Percentiles rank a stretch among this genome's conserved stretches.
Conservation (phyloP, 148 eudicot species). For the Rhododendron henanense region DNA sequence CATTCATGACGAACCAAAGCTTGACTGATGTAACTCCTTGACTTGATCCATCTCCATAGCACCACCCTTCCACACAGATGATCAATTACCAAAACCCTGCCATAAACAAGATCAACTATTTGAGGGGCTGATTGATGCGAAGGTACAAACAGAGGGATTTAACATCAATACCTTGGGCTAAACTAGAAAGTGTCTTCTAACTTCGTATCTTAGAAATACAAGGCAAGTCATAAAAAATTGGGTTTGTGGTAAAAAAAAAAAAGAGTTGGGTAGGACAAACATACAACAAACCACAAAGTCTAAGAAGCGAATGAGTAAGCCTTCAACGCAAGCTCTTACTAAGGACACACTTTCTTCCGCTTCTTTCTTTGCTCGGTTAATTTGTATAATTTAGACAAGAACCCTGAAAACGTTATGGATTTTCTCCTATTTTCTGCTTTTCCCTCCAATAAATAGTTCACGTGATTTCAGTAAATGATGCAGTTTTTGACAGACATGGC, state of each 20-base stretch:
- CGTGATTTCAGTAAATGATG: background rate
- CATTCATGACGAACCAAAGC: background rate
- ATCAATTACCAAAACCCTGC: conserved; percentile 7
- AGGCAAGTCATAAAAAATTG: background rate
- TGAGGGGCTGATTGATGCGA: background rate
- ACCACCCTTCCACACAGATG: background rate
- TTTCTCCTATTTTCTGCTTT: background rate
- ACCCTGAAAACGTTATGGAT: background rate
- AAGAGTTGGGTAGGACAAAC: background rate
- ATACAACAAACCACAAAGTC: background rate
- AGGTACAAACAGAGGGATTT: background rate
- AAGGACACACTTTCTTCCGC: background rate
- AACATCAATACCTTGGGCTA: background rate
- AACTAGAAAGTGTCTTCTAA: background rate
- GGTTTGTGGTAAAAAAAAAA: background rate
- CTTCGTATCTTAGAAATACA: background rate
- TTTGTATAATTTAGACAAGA: background rate
- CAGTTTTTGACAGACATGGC: background rate
- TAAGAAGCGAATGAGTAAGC: background rate
- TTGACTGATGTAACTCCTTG: background rate
- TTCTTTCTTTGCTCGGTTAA: background rate
- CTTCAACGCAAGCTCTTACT: background rate
- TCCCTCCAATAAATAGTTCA: background rate
- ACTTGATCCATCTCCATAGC: conserved; percentile 1
- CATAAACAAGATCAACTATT: background rate